Conservation (phyloP, 768 basidiomycete genomes). For the Russula virescens region DNA sequence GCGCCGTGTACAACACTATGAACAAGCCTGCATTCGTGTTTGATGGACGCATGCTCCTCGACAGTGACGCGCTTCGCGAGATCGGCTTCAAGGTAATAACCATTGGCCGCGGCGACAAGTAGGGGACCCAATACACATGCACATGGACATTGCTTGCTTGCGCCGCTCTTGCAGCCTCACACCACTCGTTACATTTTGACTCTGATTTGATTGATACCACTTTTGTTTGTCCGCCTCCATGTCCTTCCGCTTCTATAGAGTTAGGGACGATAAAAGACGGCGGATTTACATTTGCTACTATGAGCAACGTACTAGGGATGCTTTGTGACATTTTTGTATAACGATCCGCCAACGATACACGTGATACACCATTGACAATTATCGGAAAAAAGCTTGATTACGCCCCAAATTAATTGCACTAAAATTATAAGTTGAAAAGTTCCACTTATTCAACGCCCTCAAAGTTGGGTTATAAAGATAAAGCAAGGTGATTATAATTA, state of each 20-base stretch:
- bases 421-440: too few relatives aligned
- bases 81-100: constrained; percentile 87
- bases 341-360: neutral
- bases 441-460: too few relatives aligned
- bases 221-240: neutral
- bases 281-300: neutral
- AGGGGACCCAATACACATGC: neutral
- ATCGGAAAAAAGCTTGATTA: too few relatives aligned
- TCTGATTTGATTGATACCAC: neutral
- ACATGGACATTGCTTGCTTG: neutral
- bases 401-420: too few relatives aligned
- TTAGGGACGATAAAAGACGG: neutral
- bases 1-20: constrained; percentile 77
- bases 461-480: too few relatives aligned
- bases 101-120: constrained; percentile 50
- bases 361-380: neutral
- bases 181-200: neutral
- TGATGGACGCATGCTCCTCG: constrained; percentile 85
- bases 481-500: too few relatives aligned
- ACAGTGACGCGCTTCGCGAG: constrained; percentile 66
- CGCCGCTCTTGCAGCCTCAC: neutral
- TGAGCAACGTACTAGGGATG: neutral
- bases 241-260: neutral
- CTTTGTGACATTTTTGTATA: neutral
- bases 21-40: constrained; percentile 99